Conservation (phyloP, 1,284 basidiomycete species). For the Boletus holoroseus region DNA sequence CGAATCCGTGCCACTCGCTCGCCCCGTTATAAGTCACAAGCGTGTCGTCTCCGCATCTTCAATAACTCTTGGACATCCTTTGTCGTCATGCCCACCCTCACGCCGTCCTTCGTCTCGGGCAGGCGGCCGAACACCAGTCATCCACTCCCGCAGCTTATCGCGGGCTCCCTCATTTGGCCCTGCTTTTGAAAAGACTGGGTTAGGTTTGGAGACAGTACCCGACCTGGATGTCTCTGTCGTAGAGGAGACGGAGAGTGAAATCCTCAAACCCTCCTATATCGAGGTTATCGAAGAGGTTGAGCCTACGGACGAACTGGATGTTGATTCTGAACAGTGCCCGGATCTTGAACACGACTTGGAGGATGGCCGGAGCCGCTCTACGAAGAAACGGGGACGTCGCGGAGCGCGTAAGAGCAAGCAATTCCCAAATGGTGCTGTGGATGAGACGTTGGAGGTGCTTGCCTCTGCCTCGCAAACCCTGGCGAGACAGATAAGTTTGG, state of each 20-base stretch:
- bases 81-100: conserved; percentile 60
- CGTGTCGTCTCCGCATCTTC: conserved; percentile 52
- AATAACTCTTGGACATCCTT: conserved; percentile 54
- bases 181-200: conserved; percentile 42
- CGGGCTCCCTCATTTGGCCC: conserved; percentile 56
- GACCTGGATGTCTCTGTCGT: conserved; percentile 23
- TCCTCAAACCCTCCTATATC: conserved; percentile 20
- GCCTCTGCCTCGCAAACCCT: conserved; percentile 77
- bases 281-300: conserved; percentile 33
- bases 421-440: conserved; percentile 27
- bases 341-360: conserved; percentile 35
- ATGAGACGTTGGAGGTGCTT: conserved; percentile 61
- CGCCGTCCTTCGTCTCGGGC: conserved; percentile 61
- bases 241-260: conserved; percentile 19
- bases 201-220: conserved; percentile 27
- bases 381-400: conserved; percentile 70
- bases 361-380: conserved; percentile 46
- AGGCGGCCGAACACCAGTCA: conserved; percentile 48
- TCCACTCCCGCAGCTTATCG: conserved; percentile 49
- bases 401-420: conserved; percentile 67
- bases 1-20: conserved; percentile 20
- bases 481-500: conserved; percentile 75
- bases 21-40: conserved; percentile 36
- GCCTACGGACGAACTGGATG: conserved; percentile 38
- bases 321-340: conserved; percentile 21